phyloP scores from a whole-genome alignment of 2,329 filamentous ascomycete genomes.

The Alternaria novae-zelandiae region DNA sequence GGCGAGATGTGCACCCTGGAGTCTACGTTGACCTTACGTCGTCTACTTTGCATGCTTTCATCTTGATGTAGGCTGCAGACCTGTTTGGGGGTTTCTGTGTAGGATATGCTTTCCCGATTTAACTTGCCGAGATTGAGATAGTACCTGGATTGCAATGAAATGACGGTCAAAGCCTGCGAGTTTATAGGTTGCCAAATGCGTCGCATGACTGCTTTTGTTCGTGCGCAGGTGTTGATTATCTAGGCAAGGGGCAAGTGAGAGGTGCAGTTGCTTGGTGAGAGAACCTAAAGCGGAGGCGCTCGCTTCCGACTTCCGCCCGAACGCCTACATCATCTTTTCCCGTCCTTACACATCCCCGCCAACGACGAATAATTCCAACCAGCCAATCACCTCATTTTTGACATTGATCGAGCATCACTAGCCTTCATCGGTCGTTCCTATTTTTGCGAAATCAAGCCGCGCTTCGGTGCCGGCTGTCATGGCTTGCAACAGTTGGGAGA shows the following conservation, averaged over 20 bases:
- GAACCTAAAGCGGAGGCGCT: constrained; percentile 13
- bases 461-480: constrained; percentile 20
- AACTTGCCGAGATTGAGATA: not conserved
- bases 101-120: not conserved
- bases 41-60: not conserved
- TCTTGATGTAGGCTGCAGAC: not conserved
- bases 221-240: not conserved
- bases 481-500: constrained; percentile 46
- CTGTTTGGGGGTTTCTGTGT: not conserved
- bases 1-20: not conserved
- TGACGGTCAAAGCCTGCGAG: not conserved
- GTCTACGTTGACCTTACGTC: not conserved
- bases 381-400: constrained; percentile 9
- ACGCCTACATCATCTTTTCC: constrained; percentile 14
- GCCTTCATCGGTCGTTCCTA: not conserved
- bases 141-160: not conserved
- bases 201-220: not conserved
- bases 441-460: not conserved
- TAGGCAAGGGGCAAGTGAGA: not conserved
- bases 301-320: constrained; percentile 18
- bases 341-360: constrained; percentile 15
- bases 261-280: not conserved
- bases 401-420: constrained; percentile 3
- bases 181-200: not conserved
- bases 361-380: constrained; percentile 5